These are phyloP conservation scores for Hymenoscyphus salicellus DNA, from an alignment of 2,329 filamentous ascomycete genomes.

Conservation along the genomic window DNA sequence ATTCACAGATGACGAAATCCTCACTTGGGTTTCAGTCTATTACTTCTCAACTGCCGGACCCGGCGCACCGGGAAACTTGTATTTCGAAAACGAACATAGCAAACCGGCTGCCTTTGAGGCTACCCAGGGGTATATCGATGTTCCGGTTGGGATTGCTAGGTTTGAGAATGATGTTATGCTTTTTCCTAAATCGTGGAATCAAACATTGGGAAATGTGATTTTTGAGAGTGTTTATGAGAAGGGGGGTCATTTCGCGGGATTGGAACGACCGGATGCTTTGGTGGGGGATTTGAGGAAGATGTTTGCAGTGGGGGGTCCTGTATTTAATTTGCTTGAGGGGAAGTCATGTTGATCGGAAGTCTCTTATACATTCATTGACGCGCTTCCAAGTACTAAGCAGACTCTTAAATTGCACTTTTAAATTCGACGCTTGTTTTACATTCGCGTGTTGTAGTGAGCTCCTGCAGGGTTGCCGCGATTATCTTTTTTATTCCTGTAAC, in stretches of 20 bases:
- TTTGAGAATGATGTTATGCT: slow-evolving; percentile 54
- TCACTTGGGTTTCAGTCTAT: background rate
- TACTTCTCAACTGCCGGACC: background rate
- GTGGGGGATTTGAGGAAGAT: slow-evolving; percentile 52
- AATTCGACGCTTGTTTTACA: no score
- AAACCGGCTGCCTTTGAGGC: slow-evolving; percentile 44
- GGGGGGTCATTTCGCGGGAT: slow-evolving; percentile 55
- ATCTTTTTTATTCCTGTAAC: no score
- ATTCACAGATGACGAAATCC: slow-evolving; percentile 56
- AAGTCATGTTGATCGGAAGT: background rate
- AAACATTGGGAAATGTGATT: slow-evolving; percentile 57
- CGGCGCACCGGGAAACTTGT: background rate
- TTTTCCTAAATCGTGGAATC: slow-evolving; percentile 50
- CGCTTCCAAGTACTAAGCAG: no score
- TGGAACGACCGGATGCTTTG: slow-evolving; percentile 53
- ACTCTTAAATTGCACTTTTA: no score
- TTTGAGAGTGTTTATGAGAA: slow-evolving; percentile 42
- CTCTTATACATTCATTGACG: no score
- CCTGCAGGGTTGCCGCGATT: no score
- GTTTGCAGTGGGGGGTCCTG: slow-evolving; percentile 48
- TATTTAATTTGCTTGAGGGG: background rate
- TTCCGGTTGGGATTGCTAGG: slow-evolving; percentile 52
- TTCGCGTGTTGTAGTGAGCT: no score
- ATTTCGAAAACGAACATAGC: background rate
- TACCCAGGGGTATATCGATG: slow-evolving; percentile 14